Evolutionary conservation across 2,329 filamentous ascomycete species (phyloP).

Genomic region (Colletotrichum caudatum): DNA sequence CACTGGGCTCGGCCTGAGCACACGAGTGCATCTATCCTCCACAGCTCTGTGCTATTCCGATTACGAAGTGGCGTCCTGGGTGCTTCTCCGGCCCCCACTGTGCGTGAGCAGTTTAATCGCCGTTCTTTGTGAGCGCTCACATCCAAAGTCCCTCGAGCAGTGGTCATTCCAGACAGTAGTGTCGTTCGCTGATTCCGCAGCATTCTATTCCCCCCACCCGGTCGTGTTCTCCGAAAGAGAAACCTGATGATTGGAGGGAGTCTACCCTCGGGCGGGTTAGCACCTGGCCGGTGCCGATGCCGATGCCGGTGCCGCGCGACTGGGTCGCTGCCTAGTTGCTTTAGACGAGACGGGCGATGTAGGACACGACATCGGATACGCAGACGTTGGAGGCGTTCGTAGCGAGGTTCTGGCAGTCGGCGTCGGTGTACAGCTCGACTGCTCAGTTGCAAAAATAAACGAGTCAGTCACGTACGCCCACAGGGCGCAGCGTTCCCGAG

Average conservation of each 20-base stretch:
- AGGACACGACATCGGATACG: conserved; percentile 27
- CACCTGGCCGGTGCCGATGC: too few relatives aligned
- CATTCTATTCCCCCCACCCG: too few relatives aligned
- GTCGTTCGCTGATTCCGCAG: background rate
- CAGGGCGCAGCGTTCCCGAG: too few relatives aligned
- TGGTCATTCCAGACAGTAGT: background rate
- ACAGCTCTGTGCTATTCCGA: background rate
- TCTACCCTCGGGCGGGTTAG: too few relatives aligned
- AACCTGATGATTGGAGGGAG: background rate
- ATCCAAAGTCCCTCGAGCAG: background rate
- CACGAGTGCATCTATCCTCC: background rate
- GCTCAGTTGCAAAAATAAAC: background rate
- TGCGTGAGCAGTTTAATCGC: background rate
- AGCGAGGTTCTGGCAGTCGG: conserved; percentile 24
- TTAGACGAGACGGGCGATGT: conserved; percentile 29
- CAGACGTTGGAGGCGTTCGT: conserved; percentile 30
- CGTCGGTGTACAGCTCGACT: conserved; percentile 33
- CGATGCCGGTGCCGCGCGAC: background rate
- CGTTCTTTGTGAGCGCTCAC: background rate
- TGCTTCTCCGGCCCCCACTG: background rate
- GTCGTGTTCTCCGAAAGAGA: background rate
- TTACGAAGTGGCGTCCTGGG: background rate
- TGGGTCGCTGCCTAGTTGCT: background rate
- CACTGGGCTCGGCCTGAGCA: too few relatives aligned
- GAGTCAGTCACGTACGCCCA: background rate